A percentile compares a stretch with the other conserved stretches of the same genome.
Evolutionary conservation across 1,139 yeast species (phyloP).

Genomic region (Wickerhamomyces sp.): DNA sequence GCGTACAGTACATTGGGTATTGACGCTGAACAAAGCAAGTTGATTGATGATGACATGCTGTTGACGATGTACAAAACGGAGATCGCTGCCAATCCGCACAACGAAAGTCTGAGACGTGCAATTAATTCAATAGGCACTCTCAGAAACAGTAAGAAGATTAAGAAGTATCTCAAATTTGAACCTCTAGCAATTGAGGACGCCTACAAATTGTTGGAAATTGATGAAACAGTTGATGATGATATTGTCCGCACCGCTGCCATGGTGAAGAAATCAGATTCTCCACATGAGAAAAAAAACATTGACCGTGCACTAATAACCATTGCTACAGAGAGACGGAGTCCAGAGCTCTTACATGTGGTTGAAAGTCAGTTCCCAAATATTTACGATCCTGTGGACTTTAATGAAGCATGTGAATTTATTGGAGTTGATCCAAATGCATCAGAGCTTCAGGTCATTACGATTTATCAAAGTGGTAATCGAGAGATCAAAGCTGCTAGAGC

Average conservation of each 20-base stretch:
- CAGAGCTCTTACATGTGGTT: slow-evolving; percentile 28
- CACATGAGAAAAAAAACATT: slow-evolving; percentile 26
- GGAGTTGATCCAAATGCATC: slow-evolving; percentile 41
- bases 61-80: slow-evolving; percentile 43
- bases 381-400: slow-evolving; percentile 22
- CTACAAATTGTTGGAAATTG: slow-evolving; percentile 54
- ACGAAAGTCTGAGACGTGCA: slow-evolving; percentile 32
- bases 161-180: slow-evolving; percentile 46
- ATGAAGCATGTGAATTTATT: slow-evolving; percentile 38
- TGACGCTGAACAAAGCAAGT: slow-evolving; percentile 25
- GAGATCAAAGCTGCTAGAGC: slow-evolving; percentile 41
- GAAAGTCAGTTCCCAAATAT: slow-evolving; percentile 26
- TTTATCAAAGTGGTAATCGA: slow-evolving; percentile 38
- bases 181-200: slow-evolving; percentile 54
- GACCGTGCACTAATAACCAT: slow-evolving; percentile 53
- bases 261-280: slow-evolving; percentile 50
- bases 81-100: slow-evolving; percentile 31
- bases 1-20: slow-evolving; percentile 52
- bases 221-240: slow-evolving; percentile 68
- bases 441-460: slow-evolving; percentile 51
- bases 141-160: slow-evolving; percentile 40
- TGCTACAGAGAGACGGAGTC: slow-evolving; percentile 49
- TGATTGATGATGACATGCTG: slow-evolving; percentile 38
- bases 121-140: slow-evolving; percentile 40
- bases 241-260: slow-evolving; percentile 68